A percentile compares a stretch with the other conserved stretches of the same genome.
Evolutionary conservation across 2,329 filamentous ascomycete genomes (phyloP).

Genomic region (Diplodia corticola): DNA sequence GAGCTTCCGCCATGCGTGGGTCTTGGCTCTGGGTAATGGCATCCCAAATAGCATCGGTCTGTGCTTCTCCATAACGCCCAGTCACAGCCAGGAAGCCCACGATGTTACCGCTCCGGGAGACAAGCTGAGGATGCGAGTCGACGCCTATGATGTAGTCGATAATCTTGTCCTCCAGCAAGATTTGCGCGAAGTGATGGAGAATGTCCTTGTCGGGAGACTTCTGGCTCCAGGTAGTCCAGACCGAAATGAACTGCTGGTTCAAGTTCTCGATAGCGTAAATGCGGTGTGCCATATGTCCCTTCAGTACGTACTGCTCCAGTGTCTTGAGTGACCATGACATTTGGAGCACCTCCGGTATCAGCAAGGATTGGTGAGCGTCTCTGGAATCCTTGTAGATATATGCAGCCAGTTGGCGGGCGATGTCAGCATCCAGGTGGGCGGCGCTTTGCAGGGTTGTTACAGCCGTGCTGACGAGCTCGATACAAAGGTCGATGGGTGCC

Average conservation of each 20-base stretch:
- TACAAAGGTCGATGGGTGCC: conserved; percentile 18
- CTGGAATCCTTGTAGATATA: conserved; percentile 2
- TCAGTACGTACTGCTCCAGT: conserved; percentile 71
- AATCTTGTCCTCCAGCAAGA: conserved; percentile 68
- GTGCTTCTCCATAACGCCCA: conserved; percentile 65
- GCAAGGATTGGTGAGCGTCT: neutral
- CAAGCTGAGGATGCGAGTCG: conserved; percentile 89
- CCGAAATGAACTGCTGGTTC: conserved; percentile 66
- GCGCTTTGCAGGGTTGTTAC: neutral
- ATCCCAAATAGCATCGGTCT: conserved; percentile 82
- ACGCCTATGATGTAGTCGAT: conserved; percentile 86
- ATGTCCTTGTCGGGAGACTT: conserved; percentile 40
- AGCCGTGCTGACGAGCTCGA: neutral
- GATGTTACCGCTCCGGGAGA: conserved; percentile 77
- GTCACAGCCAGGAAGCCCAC: conserved; percentile 85
- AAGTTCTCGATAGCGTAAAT: conserved; percentile 76
- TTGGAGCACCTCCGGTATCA: conserved; percentile 51
- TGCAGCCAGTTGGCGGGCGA: neutral
- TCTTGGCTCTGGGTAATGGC: conserved; percentile 81
- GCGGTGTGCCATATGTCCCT: conserved; percentile 86
- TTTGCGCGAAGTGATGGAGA: conserved; percentile 67
- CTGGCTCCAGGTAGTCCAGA: conserved; percentile 58
- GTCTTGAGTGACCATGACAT: conserved; percentile 70
- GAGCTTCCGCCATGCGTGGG: conserved; percentile 77
- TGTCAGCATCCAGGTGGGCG: conserved; percentile 7